Evolutionary conservation across 1,284 basidiomycete genomes (phyloP).

Genomic region (Violaceomyces palustris): DNA sequence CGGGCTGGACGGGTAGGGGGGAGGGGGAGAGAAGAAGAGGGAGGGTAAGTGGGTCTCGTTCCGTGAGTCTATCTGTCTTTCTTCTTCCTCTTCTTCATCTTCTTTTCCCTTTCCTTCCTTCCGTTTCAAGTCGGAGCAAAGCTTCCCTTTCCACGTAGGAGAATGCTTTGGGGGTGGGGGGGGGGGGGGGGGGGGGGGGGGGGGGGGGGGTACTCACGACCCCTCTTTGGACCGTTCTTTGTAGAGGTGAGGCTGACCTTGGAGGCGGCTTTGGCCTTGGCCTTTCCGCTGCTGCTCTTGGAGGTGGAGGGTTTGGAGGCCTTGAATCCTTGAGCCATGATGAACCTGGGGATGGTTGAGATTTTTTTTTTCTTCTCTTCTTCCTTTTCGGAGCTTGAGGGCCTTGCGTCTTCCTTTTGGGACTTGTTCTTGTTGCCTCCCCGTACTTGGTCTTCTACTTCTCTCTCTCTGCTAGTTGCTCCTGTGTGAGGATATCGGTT

Average conservation of each 20-base stretch:
- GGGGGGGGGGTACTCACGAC: slow-evolving; percentile 19
- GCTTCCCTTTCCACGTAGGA: neutral
- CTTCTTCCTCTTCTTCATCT: no score
- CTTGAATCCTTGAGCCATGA: slow-evolving; percentile 41
- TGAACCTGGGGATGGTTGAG: no score
- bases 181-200: neutral
- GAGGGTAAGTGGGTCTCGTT: neutral
- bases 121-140: neutral
- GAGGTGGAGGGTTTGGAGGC: slow-evolving; percentile 16
- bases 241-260: slow-evolving; percentile 12
- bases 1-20: slow-evolving; percentile 8
- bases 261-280: slow-evolving; percentile 11
- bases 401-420: no score
- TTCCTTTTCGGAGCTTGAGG: no score
- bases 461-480: no score
- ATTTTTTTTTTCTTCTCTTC: no score
- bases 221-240: slow-evolving; percentile 31
- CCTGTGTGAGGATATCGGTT: no score
- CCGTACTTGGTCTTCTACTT: no score
- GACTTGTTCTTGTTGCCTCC: no score
- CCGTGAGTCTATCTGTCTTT: neutral
- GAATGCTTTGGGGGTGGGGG: neutral
- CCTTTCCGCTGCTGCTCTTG: slow-evolving; percentile 1
- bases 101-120: no score
- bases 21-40: neutral